phyloP scores from a whole-genome alignment of 768 basidiomycete species.

The Mycena galopus region DNA sequence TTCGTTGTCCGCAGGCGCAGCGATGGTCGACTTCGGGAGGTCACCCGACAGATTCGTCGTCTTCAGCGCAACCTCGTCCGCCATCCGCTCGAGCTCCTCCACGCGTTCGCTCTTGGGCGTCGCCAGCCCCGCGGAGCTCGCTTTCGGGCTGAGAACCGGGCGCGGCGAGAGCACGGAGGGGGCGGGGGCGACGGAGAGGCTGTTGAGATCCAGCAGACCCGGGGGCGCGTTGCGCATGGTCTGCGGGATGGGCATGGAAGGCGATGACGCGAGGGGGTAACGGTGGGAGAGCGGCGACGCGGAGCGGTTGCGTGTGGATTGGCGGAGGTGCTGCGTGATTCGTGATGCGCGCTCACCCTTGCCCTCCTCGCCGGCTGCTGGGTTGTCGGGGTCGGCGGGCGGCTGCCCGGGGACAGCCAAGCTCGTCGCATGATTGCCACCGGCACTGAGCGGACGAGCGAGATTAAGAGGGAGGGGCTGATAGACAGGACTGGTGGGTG shows the following conservation, averaged over 20 bases:
- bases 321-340: constrained; percentile 69
- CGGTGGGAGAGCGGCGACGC: constrained; percentile 74
- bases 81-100: constrained; percentile 79
- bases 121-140: constrained; percentile 51
- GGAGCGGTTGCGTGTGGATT: constrained; percentile 69
- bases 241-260: constrained; percentile 33
- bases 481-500: constrained; percentile 35
- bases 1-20: background rate
- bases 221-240: constrained; percentile 25
- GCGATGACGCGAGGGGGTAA: constrained; percentile 54
- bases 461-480: constrained; percentile 35
- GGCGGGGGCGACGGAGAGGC: constrained; percentile 43
- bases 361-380: constrained; percentile 63
- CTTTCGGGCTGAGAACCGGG: constrained; percentile 76
- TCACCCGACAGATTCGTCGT: constrained; percentile 54
- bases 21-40: constrained; percentile 44
- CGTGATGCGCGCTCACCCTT: constrained; percentile 73
- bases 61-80: constrained; percentile 63
- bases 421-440: constrained; percentile 29
- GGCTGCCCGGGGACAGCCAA: constrained; percentile 37
- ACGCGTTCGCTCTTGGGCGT: constrained; percentile 71
- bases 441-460: constrained; percentile 46
- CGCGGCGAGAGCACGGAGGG: constrained; percentile 72
- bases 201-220: constrained; percentile 15
- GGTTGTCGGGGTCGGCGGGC: constrained; percentile 33